Evolutionary conservation across 2,329 filamentous ascomycete species (phyloP).

Genomic region (Cladorrhinum sp.): DNA sequence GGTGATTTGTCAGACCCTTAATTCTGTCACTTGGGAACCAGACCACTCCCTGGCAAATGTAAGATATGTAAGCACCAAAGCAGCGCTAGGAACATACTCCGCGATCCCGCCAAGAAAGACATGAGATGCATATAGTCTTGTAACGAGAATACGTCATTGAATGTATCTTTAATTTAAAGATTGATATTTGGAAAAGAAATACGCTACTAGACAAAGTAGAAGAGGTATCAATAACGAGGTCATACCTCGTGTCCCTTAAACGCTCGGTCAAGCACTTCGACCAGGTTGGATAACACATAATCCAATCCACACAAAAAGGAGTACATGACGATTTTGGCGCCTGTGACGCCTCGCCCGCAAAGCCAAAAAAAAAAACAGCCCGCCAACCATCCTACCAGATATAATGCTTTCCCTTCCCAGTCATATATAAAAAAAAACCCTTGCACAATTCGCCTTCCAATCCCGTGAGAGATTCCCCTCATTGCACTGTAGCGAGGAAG

Average conservation of each 20-base stretch:
- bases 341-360: neutral
- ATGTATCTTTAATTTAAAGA: neutral
- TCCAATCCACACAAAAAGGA: neutral
- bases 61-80: neutral
- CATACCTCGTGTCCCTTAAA: neutral
- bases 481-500: neutral
- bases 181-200: neutral
- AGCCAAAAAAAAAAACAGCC: neutral
- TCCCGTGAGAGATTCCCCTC: neutral
- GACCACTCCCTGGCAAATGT: neutral
- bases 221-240: neutral
- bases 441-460: neutral
- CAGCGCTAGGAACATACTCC: neutral
- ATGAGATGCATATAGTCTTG: no score
- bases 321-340: neutral
- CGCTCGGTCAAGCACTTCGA: neutral
- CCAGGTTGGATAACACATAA: neutral
- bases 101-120: neutral
- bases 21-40: slow-evolving; percentile 1
- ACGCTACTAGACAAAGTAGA: neutral
- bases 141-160: neutral
- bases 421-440: neutral
- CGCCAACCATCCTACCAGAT: neutral
- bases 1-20: slow-evolving; percentile 23
- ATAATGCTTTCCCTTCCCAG: neutral